phyloP scores from a whole-genome alignment of 768 basidiomycete species.

The Tubosaeta sp. region DNA sequence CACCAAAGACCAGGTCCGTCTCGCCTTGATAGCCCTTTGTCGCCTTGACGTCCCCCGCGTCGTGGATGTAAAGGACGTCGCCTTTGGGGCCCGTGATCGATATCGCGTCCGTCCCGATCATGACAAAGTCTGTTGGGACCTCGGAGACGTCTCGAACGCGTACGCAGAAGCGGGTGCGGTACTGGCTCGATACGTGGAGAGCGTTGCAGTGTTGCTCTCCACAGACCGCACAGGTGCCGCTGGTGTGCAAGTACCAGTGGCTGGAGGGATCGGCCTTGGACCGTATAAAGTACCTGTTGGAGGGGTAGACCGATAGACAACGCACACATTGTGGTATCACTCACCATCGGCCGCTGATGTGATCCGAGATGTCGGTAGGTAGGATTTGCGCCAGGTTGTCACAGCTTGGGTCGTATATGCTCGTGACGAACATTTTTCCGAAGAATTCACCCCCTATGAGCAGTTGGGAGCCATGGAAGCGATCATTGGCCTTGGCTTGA shows the following conservation, averaged over 20 bases:
- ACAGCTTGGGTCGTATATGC: too few relatives aligned
- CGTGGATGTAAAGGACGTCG: not conserved
- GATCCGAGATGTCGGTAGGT: not conserved
- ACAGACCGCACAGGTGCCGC: not conserved
- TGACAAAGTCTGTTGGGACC: not conserved
- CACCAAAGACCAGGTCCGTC: not conserved
- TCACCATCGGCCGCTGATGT: not conserved
- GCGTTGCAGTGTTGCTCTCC: not conserved
- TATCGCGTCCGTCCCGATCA: not conserved
- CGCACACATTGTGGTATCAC: not conserved
- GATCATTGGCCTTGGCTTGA: too few relatives aligned
- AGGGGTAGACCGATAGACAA: not conserved
- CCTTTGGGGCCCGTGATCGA: not conserved
- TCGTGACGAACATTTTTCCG: too few relatives aligned
- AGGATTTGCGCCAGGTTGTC: not conserved
- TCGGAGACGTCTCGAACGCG: not conserved
- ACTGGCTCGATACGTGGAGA: not conserved
- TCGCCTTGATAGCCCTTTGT: too few relatives aligned
- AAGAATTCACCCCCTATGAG: too few relatives aligned
- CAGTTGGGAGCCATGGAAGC: too few relatives aligned
- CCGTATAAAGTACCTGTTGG: not conserved
- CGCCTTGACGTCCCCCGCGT: not conserved
- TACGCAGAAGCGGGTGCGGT: not conserved
- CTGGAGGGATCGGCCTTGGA: not conserved
- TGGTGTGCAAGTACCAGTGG: not conserved